These are phyloP conservation scores for Cyclospora cayetanensis DNA, from an alignment of 169 alveolate species.

Conservation along the genomic window DNA sequence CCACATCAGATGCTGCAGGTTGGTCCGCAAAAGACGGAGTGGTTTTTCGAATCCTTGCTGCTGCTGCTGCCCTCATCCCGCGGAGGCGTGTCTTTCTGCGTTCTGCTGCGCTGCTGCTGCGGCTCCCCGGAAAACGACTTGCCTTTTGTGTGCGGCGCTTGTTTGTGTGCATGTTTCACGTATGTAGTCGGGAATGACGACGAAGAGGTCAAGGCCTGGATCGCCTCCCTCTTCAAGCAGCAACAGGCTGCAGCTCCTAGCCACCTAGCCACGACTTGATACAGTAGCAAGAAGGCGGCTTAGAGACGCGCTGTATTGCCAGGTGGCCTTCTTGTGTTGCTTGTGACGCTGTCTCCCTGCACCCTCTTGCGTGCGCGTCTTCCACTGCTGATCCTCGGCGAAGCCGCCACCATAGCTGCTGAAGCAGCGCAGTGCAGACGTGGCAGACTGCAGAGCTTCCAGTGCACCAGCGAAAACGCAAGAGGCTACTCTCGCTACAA, in stretches of 20 bases:
- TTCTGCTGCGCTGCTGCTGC: constrained; percentile 4
- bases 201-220: neutral
- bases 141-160: neutral
- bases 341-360: too few species aligned
- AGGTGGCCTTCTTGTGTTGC: too few species aligned
- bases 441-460: too few species aligned
- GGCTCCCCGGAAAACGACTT: neutral
- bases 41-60: neutral
- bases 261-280: neutral
- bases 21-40: neutral
- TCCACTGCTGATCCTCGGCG: too few species aligned
- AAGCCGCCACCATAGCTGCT: too few species aligned
- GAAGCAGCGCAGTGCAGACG: too few species aligned
- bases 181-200: neutral
- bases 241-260: neutral
- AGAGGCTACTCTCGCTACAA: too few species aligned
- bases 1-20: neutral
- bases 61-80: neutral
- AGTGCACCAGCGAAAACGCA: too few species aligned
- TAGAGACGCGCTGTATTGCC: too few species aligned
- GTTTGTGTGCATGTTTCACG: neutral
- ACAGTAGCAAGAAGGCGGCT: neutral
- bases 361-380: too few species aligned
- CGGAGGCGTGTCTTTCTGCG: neutral
- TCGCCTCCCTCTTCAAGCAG: neutral